Evolutionary conservation across 2,329 filamentous ascomycete genomes (phyloP).

Genomic region (Hypoxylon sp.): DNA sequence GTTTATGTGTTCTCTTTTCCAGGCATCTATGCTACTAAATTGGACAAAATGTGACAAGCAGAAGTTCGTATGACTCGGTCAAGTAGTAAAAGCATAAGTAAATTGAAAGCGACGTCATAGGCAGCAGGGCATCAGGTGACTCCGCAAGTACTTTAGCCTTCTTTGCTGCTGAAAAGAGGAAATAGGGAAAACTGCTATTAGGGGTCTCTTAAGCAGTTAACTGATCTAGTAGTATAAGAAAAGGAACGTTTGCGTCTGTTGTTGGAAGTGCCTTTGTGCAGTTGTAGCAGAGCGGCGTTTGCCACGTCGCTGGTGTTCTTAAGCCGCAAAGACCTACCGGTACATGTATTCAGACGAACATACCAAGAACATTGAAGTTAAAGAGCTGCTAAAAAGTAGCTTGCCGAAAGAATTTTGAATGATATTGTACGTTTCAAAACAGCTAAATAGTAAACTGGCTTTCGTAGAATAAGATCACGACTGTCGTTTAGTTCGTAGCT

Average conservation of each 20-base stretch:
- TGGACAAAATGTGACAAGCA: slow-evolving; percentile 3
- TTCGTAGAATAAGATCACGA: no score
- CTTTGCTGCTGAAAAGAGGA: slow-evolving; percentile 8
- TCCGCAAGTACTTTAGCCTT: slow-evolving; percentile 30
- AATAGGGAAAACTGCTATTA: slow-evolving; percentile 1
- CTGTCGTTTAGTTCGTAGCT: no score
- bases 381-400: not conserved
- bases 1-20: slow-evolving; percentile 21
- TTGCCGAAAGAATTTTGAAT: not conserved
- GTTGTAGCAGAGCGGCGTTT: not conserved
- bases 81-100: slow-evolving; percentile 13
- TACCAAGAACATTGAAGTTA: not conserved
- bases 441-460: no score
- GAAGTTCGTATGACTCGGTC: slow-evolving; percentile 7
- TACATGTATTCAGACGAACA: no score
- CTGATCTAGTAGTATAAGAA: not conserved
- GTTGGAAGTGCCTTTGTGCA: slow-evolving; percentile 3
- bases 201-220: not conserved
- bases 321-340: not conserved
- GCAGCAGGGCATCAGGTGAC: slow-evolving; percentile 40
- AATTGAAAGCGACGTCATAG: slow-evolving; percentile 42
- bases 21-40: slow-evolving; percentile 26
- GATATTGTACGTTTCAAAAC: no score
- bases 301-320: not conserved
- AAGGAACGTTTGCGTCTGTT: not conserved